A percentile compares a stretch with the other conserved stretches of the same genome.
Conservation (phyloP, 75 land plant genomes). For the Larix kaempferi region DNA sequence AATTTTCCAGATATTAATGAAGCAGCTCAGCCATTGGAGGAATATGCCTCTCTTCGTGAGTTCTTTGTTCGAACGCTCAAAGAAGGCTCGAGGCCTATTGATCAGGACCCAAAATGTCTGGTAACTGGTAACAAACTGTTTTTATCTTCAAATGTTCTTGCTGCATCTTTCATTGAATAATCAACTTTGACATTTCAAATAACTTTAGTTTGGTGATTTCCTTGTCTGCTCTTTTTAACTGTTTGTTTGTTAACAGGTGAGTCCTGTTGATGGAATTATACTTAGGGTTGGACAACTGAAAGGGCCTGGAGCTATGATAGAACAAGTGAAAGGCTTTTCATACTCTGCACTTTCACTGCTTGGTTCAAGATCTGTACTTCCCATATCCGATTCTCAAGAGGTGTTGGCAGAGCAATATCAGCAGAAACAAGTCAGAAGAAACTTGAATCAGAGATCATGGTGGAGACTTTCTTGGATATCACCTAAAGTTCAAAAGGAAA, state of each 20-base stretch:
- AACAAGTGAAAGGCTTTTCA: conserved; percentile 96
- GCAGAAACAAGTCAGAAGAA: conserved; percentile 14
- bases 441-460: conserved; percentile 37
- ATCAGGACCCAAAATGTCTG: conserved; percentile 66
- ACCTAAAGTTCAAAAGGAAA: conserved; percentile 31
- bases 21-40: conserved; percentile 67
- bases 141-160: conserved; percentile 10
- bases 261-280: conserved; percentile 96
- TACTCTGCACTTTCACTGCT: conserved; percentile 86
- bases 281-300: conserved; percentile 70
- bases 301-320: conserved; percentile 78
- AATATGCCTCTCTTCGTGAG: conserved; percentile 78
- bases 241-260: conserved; percentile 41
- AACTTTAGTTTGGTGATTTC: background rate
- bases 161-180: background rate
- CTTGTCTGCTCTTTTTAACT: background rate
- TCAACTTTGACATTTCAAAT: conserved; percentile 1
- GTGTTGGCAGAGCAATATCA: conserved; percentile 16
- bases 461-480: conserved; percentile 55
- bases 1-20: conserved; percentile 70
- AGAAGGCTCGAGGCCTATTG: conserved; percentile 86
- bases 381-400: conserved; percentile 23
- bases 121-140: conserved; percentile 77
- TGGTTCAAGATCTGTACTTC: conserved; percentile 57
- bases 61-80: conserved; percentile 76